Base-by-base conservation (phyloP, 768 basidiomycete genomes). In the Filobasidium wieringae region DNA sequence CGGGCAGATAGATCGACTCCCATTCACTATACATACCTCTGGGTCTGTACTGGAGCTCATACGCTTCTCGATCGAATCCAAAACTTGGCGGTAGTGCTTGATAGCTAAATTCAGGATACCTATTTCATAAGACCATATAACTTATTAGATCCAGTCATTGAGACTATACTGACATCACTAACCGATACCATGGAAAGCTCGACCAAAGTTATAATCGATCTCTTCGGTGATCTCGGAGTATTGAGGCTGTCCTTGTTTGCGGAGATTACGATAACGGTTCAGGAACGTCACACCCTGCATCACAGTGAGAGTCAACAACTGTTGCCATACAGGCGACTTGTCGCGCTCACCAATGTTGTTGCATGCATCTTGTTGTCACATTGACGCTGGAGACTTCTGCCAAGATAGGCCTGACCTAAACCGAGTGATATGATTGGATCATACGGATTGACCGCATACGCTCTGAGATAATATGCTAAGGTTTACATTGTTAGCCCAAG, bases 131-230 rank as follows among this genome's bases (percentile, higher is more conserved):
- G 12, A 26, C 17, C 36, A 34, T 24, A 4, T n/a, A 32, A 29
- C 12, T 1, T 12, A 26, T 19, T 15, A 14, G 5, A 50, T 33
- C 36, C 51, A 32, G 39, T 2, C 19, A 8, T 17, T 24, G 3
- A 29, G 11, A 11, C 7, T 6, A 50, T 15, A 22, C 11, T 7
- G 36, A 45, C 9, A 33, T 0, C 12, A 65, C 80, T 55, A 60
- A 89, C 90, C 87, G n/a, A 95, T 77, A 59, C 91, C 87, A 68
- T 97, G 93, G 70, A 95, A 97, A 1, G 83, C 81, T 45, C 93
- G 79, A 0, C 85, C 93, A 68, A 92, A 87, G 72, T 99, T 99
- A 71, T 81, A 96, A 58, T 99, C 88, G 3, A 93, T 84, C 72
- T 97, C 92, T 29, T 82, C 80, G 24, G 79, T 50, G n/a, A 64